phyloP scores from a whole-genome alignment of 2,329 filamentous ascomycete species.

The Neocatenulostroma microsporum region DNA sequence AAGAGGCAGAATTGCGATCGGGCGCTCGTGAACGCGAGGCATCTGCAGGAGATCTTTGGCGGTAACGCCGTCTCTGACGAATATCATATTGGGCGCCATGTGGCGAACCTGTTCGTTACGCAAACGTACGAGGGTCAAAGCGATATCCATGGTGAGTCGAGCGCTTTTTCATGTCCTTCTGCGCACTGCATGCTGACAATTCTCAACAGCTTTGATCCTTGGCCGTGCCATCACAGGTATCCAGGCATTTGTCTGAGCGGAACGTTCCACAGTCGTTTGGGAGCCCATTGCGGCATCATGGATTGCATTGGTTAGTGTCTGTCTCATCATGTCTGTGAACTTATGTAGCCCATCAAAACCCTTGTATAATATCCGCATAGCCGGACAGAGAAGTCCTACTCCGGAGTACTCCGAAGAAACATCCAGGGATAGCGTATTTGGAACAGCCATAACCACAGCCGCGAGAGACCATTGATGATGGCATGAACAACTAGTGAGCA shows the following conservation, averaged over 20 bases:
- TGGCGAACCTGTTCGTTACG: conserved; percentile 91
- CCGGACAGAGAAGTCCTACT: no score
- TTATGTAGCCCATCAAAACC: no score
- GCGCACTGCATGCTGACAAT: conserved; percentile 13
- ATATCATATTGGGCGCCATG: conserved; percentile 89
- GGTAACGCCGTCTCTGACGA: conserved; percentile 98
- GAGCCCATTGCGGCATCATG: no score
- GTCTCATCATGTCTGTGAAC: no score
- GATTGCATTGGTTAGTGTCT: no score
- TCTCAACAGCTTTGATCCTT: conserved; percentile 39
- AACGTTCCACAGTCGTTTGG: no score
- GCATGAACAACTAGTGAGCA: no score
- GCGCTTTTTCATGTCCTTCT: background rate
- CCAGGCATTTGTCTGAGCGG: conserved; percentile 65
- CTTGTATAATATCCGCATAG: no score
- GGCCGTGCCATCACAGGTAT: conserved; percentile 54
- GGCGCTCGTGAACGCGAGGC: conserved; percentile 70
- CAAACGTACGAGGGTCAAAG: conserved; percentile 98
- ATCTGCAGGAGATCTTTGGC: conserved; percentile 89
- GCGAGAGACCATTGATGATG: no score
- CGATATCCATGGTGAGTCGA: conserved; percentile 80
- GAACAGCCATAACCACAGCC: no score
- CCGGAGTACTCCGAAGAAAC: no score
- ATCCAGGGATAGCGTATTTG: no score
- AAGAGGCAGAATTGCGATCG: conserved; percentile 97